Evolutionary conservation across 345 rosid genomes (phyloP), one percentile per base, ranked within the genome.

Genomic region (Noccaea bulbosa): DNA sequence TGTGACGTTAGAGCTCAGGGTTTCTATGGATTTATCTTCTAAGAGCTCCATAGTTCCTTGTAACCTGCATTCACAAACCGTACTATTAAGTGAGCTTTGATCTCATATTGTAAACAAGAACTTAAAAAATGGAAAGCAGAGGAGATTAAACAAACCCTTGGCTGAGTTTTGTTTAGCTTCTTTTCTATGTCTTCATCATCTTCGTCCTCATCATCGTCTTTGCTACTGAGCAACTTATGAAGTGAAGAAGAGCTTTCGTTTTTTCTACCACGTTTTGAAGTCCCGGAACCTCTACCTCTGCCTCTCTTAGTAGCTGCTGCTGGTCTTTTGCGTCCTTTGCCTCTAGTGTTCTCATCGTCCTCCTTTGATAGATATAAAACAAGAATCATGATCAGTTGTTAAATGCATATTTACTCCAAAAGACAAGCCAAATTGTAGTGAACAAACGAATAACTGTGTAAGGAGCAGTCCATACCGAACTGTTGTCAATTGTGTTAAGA

Each of bases 21-120:
- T 44, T 24, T 32, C 38, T 48, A 43, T 39, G 67, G 20, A 57
- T 49, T 41, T 70, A 71, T 66, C 88, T 82, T 83, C 98, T 86
- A 66, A 93, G 81, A 80, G 97, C 91, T 58, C 98, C 98, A 57
- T 93, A 93, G 70, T 82, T 91, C 84, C 86, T 88, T 1, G 90
- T 86, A 47, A 83, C 91, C 98, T 92, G 65, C 67, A 67, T 62
- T 27, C 20, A 20, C 55, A 37, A 27, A n/a, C 35, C 54, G 4
- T 32, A 49, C 43, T 8, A 53, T 16, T 1, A 11, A 4, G 49
- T 24, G 74, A n/a, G 35, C 32, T 15, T 5, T 39, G 57, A 4
- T 7, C 57, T 40, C 40, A 44, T 35, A 43, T 27, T 10, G 56
- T 14, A 49, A 62, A 60, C 16, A 7, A 30, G 10, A 53, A 12